Percentiles rank a stretch among this genome's conserved stretches.
These are phyloP conservation scores for Aspergillus heteromorphus DNA, from an alignment of 495 filamentous ascomycete species.

Conservation along the genomic window DNA sequence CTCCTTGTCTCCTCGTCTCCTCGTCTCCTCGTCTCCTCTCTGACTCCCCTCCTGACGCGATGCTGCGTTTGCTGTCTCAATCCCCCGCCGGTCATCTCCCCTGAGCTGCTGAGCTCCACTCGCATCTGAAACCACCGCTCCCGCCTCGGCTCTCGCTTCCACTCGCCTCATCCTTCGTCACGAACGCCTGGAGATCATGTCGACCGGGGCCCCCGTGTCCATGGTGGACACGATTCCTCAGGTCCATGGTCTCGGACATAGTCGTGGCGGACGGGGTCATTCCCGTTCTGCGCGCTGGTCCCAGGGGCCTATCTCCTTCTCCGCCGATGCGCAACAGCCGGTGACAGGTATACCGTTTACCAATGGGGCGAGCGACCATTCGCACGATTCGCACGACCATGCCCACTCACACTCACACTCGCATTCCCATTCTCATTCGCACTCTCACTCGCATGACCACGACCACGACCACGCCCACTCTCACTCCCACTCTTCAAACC, in stretches of 20 bases:
- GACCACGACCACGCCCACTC: conserved; percentile 13
- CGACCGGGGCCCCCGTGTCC: conserved; percentile 29
- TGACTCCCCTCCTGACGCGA: conserved; percentile 9
- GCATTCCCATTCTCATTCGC: conserved; percentile 17
- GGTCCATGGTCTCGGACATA: conserved; percentile 30
- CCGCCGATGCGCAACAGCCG: conserved; percentile 22
- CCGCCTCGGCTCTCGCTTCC: conserved; percentile 7
- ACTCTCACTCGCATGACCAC: neutral
- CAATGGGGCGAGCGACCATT: conserved; percentile 18
- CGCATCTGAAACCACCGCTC: conserved; percentile 1
- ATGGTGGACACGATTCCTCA: conserved; percentile 27
- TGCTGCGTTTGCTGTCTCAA: conserved; percentile 11
- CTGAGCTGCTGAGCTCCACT: conserved; percentile 19
- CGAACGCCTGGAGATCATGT: conserved; percentile 29
- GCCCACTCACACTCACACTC: conserved; percentile 9
- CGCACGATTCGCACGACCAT: conserved; percentile 19
- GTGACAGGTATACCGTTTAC: conserved; percentile 11
- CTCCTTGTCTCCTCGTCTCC: neutral
- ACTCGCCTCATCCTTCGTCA: conserved; percentile 10
- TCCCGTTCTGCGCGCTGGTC: conserved; percentile 33
- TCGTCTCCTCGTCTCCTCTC: neutral
- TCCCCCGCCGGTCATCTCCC: conserved; percentile 9
- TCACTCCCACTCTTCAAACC: conserved; percentile 28
- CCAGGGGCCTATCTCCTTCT: conserved; percentile 29
- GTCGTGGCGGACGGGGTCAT: conserved; percentile 33